Conservation (phyloP, 2,329 filamentous ascomycete species). For the Biscogniauxia mediterranea region DNA sequence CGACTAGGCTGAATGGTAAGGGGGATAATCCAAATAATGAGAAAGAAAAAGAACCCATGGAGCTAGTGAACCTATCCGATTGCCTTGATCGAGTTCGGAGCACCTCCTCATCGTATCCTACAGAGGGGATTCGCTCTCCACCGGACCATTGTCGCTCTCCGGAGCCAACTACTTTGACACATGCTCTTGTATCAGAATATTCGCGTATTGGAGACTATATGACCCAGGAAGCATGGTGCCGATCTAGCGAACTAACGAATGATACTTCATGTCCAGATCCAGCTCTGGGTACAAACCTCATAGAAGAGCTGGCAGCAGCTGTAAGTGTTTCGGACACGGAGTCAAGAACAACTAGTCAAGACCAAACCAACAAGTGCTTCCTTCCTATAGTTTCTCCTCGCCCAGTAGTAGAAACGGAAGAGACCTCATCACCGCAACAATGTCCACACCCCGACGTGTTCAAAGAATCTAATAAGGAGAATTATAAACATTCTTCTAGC, state of each 20-base stretch:
- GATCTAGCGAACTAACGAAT: not conserved
- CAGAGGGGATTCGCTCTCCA: constrained; percentile 20
- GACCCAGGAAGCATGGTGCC: constrained; percentile 5
- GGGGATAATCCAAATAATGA: not conserved
- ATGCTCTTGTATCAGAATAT: constrained; percentile 10
- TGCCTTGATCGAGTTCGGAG: constrained; percentile 4
- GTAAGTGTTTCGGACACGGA: not conserved
- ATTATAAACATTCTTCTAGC: constrained; percentile 3
- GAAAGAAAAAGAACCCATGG: not conserved
- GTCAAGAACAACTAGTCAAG: not conserved
- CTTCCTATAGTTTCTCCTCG: not conserved
- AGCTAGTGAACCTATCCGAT: not conserved
- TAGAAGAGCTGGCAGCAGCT: not conserved
- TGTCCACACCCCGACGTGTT: not conserved
- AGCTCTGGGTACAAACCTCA: not conserved
- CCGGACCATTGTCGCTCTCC: constrained; percentile 4
- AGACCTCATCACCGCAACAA: not conserved
- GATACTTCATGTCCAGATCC: not conserved
- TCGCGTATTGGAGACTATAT: constrained; percentile 10
- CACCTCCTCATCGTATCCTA: constrained; percentile 19
- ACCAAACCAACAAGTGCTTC: not conserved
- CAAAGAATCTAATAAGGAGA: not conserved
- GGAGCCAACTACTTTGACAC: not conserved
- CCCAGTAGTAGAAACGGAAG: not conserved
- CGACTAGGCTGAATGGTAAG: constrained; percentile 8